phyloP scores from a whole-genome alignment of 2,329 filamentous ascomycete species.

The Pseudogymnoascus pannorum region DNA sequence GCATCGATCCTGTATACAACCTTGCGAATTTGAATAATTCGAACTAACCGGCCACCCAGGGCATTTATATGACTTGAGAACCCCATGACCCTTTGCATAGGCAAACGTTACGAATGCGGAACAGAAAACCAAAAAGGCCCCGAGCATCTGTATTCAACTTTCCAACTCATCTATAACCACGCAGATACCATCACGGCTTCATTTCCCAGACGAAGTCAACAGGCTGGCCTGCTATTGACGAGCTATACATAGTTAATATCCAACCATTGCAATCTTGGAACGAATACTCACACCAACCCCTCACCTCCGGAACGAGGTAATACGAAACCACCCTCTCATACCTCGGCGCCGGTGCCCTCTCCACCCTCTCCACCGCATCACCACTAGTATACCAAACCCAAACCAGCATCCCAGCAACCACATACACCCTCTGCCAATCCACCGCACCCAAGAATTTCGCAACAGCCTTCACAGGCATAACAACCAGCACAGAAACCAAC shows the following conservation, averaged over 20 bases:
- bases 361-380: not conserved
- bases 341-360: not conserved
- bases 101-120: not conserved
- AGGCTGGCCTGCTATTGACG: not conserved
- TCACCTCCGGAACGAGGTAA: conserved; percentile 1
- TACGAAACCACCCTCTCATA: not conserved
- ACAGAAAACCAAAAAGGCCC: not conserved
- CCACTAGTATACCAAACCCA: not conserved
- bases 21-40: not conserved
- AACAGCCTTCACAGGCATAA: not conserved
- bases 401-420: not conserved
- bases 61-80: not conserved
- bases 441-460: not conserved
- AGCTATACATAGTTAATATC: not conserved
- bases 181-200: not conserved
- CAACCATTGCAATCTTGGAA: not conserved
- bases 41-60: not conserved
- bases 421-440: not conserved
- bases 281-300: not conserved
- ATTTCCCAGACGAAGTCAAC: not conserved
- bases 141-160: not conserved
- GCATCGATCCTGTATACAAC: not conserved
- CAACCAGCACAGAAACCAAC: not conserved
- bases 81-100: not conserved
- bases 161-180: not conserved